Evolutionary conservation across 2,329 filamentous ascomycete genomes (phyloP).

Genomic region (Aspergillus ochraceoroseus): DNA sequence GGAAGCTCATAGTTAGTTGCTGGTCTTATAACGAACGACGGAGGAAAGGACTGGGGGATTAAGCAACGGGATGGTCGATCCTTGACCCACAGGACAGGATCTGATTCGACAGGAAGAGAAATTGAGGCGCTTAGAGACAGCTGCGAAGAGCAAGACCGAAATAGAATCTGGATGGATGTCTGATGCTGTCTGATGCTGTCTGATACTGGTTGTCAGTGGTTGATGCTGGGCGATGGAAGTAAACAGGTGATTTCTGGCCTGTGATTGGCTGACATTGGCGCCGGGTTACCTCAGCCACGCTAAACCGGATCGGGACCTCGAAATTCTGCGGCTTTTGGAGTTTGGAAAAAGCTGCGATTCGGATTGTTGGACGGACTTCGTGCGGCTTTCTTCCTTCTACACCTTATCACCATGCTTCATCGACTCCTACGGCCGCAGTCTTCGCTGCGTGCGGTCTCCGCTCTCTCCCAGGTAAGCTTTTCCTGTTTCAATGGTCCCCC

Average conservation of each 20-base stretch:
- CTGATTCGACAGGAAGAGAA: not conserved
- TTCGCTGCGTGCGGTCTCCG: conserved; percentile 40
- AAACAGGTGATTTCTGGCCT: conserved; percentile 19
- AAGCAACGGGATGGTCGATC: conserved; percentile 4
- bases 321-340: conserved; percentile 34
- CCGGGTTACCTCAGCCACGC: conserved; percentile 25
- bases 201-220: conserved; percentile 4
- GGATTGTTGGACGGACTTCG: conserved; percentile 13
- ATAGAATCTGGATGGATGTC: not conserved
- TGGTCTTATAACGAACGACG: conserved; percentile 17
- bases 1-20: conserved; percentile 25
- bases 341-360: conserved; percentile 19
- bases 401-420: conserved; percentile 40
- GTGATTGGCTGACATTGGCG: conserved; percentile 25
- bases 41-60: conserved; percentile 12
- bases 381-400: conserved; percentile 17
- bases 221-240: conserved; percentile 1
- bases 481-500: conserved; percentile 10
- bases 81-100: not conserved
- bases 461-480: conserved; percentile 34
- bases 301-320: conserved; percentile 29
- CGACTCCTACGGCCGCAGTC: conserved; percentile 43
- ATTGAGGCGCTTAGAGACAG: conserved; percentile 14
- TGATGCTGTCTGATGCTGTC: too few relatives aligned
- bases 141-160: too few relatives aligned